A percentile compares a stretch with the other conserved stretches of the same genome.
These are phyloP conservation scores for Fusarium kyushuense DNA, from an alignment of 2,329 filamentous ascomycete species.

Conservation along the genomic window DNA sequence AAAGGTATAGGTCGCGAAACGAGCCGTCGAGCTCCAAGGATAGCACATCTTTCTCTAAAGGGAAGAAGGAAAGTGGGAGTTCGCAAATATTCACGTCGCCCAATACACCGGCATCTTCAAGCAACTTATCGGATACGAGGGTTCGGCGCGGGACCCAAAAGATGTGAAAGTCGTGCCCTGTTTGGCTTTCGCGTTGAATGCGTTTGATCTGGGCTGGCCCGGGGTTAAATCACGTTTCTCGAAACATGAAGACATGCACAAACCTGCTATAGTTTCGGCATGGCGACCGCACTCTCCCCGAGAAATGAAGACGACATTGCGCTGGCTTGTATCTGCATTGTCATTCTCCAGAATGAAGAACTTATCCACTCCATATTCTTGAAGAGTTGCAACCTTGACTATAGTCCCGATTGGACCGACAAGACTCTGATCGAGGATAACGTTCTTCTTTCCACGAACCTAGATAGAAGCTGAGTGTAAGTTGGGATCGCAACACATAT, in stretches of 20 bases:
- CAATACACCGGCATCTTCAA: slow-evolving; percentile 92
- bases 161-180: slow-evolving; percentile 94
- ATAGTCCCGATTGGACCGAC: slow-evolving; percentile 91
- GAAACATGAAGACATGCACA: slow-evolving; percentile 48
- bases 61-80: slow-evolving; percentile 89
- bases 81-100: slow-evolving; percentile 92
- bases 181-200: slow-evolving; percentile 86
- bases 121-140: slow-evolving; percentile 86
- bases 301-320: slow-evolving; percentile 94
- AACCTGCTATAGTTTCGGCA: slow-evolving; percentile 89
- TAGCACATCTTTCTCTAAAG: slow-evolving; percentile 89
- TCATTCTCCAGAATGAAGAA: slow-evolving; percentile 97
- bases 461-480: slow-evolving; percentile 55
- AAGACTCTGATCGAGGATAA: slow-evolving; percentile 91
- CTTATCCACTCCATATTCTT: slow-evolving; percentile 98
- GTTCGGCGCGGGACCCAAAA: slow-evolving; percentile 96
- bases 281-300: slow-evolving; percentile 89
- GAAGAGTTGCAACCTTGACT: slow-evolving; percentile 93
- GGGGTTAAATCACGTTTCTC: slow-evolving; percentile 47
- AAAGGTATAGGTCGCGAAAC: slow-evolving; percentile 87
- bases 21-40: slow-evolving; percentile 91
- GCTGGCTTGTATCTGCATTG: slow-evolving; percentile 93
- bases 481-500: slow-evolving; percentile 9
- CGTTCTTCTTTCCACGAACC: slow-evolving; percentile 98
- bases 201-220: slow-evolving; percentile 87